These are phyloP conservation scores for Podospora conica DNA, from an alignment of 495 filamentous ascomycete genomes.

Conservation along the genomic window DNA sequence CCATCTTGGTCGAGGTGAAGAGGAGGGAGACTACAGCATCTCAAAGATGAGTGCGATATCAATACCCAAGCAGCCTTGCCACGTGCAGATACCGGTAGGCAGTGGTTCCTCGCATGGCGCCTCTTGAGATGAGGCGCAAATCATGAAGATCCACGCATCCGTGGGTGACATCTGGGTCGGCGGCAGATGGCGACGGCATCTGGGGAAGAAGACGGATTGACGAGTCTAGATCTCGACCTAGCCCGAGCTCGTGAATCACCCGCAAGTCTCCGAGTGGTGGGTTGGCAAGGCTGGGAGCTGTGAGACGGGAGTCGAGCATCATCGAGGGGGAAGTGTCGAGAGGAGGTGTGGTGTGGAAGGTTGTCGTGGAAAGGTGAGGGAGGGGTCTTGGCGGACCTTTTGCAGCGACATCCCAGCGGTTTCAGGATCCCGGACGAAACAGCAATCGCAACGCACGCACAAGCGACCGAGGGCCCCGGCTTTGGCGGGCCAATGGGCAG, in stretches of 20 bases:
- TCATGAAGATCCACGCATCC: neutral
- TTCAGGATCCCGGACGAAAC: constrained; percentile 30
- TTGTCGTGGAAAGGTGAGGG: neutral
- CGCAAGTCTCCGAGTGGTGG: neutral
- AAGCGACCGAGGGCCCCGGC: constrained; percentile 7
- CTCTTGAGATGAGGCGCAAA: neutral
- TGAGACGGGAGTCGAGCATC: neutral
- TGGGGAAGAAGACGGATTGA: neutral
- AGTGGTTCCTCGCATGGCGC: neutral
- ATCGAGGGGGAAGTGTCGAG: neutral
- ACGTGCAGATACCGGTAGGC: too few species aligned
- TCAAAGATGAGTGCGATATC: neutral
- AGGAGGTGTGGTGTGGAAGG: neutral
- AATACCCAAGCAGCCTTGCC: neutral
- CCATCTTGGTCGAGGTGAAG: neutral
- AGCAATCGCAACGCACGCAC: constrained; percentile 22
- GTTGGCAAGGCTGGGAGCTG: neutral
- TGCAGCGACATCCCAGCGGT: constrained; percentile 13
- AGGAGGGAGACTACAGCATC: neutral
- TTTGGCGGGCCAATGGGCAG: constrained; percentile 17
- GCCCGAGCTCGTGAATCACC: neutral
- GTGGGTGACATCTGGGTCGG: neutral
- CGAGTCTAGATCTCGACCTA: neutral
- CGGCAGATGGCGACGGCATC: too few species aligned
- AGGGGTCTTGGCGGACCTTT: neutral